Conservation (phyloP, 2,329 filamentous ascomycete genomes). For the Neocucurbitaria cava region DNA sequence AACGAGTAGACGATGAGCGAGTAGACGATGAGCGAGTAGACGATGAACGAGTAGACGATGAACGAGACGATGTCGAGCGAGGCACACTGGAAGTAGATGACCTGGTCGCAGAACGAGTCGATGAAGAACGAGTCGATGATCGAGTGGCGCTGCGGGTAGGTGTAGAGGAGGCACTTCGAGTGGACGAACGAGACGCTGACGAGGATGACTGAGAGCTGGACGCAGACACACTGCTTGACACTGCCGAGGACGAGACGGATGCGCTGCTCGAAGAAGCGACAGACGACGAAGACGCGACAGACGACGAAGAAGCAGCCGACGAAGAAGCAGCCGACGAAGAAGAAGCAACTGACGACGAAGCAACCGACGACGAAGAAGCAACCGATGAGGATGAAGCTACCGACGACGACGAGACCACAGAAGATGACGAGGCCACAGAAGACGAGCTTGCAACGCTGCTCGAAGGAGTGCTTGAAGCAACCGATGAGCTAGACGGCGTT, state of each 20-base stretch:
- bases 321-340: neutral
- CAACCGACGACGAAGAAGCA: slow-evolving; percentile 61
- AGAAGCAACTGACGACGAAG: slow-evolving; percentile 46
- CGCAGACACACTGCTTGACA: slow-evolving; percentile 44
- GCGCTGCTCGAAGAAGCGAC: neutral
- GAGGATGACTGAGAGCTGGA: neutral
- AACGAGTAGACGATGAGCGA: neutral
- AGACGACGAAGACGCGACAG: slow-evolving; percentile 56
- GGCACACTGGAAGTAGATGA: neutral
- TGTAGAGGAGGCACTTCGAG: neutral
- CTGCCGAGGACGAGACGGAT: slow-evolving; percentile 54
- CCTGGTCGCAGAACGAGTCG: neutral
- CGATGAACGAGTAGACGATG: neutral
- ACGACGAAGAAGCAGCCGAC: slow-evolving; percentile 56
- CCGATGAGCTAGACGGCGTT: neutral
- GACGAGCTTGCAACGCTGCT: neutral
- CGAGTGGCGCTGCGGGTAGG: neutral
- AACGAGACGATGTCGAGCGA: neutral
- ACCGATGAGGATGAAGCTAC: neutral
- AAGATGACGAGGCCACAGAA: neutral
- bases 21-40: neutral
- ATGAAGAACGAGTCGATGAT: neutral
- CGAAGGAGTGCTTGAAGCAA: neutral
- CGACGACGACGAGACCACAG: neutral
- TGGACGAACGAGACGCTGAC: neutral